Evolutionary conservation across 148 eudicot genomes (phyloP), one percentile per base, ranked within the genome.

Genomic region (Arbutus unedo): DNA sequence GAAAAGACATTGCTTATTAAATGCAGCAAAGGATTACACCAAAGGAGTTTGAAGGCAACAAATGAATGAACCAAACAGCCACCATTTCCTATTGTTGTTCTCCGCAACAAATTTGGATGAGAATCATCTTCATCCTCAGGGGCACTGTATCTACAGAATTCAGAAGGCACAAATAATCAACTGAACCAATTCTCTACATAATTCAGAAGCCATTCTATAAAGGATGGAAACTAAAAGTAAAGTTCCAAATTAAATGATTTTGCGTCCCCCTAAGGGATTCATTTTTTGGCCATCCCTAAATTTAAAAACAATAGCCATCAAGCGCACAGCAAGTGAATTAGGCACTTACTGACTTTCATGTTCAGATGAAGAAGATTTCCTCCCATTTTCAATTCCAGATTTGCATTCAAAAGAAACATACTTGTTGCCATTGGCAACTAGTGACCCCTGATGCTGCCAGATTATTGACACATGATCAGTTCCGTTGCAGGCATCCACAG

Each of bases 11-110:
- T 19, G 45, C 10, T 47, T 59, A 53, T 13, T 38, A 66, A 78
- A 21, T 72, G 72, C 16, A 70, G 82, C 47, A 64, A 49, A 51
- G 78, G 56, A 16, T 64, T 23, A 60, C 49, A 23, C 81, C 76
- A 74, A 60, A 47, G 16, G 45, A 80, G 76, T 77, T 19, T 81
- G 43, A 19, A 68, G 55, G 21, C 45, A 41, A 44, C n/a, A 59
- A 56, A 47, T 19, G 14, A 71, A 47, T 21, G 14, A 78, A 75
- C 80, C 83, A 67, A 79, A 62, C 23, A 44, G 84, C 45, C 64
- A 93, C 99, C 99, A 74, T 91, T 94, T 88, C 99, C 98, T 49
- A 97, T 94, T 49, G 99, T 97, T 90, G 93, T 97, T 88, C 98
- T 88, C 84, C 98, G 91, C 84, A 90, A 25, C 83, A 93, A 81